Evolutionary conservation across 2,329 filamentous ascomycete genomes (phyloP).

Genomic region (Ascochyta clinopodiicola): DNA sequence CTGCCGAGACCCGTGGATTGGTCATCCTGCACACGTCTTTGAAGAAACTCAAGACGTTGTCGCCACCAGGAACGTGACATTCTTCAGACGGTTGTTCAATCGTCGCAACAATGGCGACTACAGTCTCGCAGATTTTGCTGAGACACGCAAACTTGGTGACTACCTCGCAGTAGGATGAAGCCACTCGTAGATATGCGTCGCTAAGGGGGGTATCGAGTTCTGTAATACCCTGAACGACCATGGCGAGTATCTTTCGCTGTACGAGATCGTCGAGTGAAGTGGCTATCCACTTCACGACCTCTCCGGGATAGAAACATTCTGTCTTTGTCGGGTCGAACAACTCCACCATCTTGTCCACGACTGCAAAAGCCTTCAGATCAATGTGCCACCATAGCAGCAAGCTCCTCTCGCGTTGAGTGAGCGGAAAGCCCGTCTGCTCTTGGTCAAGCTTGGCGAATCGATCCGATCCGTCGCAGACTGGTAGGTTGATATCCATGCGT

Average conservation of each 20-base stretch:
- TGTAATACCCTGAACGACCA: constrained; percentile 39
- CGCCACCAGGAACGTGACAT: constrained; percentile 29
- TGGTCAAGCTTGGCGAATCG: constrained; percentile 32
- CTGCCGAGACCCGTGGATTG: neutral
- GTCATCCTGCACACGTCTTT: neutral
- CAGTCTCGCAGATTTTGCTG: constrained; percentile 25
- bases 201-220: constrained; percentile 32
- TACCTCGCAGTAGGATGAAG: constrained; percentile 39
- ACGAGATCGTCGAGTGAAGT: constrained; percentile 22
- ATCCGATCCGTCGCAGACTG: constrained; percentile 17
- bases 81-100: constrained; percentile 15
- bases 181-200: constrained; percentile 43
- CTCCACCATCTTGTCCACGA: constrained; percentile 47
- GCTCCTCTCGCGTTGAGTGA: constrained; percentile 31
- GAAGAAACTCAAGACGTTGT: constrained; percentile 38
- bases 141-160: constrained; percentile 23
- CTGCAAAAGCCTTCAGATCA: constrained; percentile 36
- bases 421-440: constrained; percentile 33
- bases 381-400: constrained; percentile 39
- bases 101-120: constrained; percentile 28
- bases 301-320: constrained; percentile 43
- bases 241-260: constrained; percentile 28
- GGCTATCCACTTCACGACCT: constrained; percentile 44
- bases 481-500: constrained; percentile 34
- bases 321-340: constrained; percentile 39